Conservation (phyloP, 805 yeast genomes). For the Zygosaccharomyces bailii region DNA sequence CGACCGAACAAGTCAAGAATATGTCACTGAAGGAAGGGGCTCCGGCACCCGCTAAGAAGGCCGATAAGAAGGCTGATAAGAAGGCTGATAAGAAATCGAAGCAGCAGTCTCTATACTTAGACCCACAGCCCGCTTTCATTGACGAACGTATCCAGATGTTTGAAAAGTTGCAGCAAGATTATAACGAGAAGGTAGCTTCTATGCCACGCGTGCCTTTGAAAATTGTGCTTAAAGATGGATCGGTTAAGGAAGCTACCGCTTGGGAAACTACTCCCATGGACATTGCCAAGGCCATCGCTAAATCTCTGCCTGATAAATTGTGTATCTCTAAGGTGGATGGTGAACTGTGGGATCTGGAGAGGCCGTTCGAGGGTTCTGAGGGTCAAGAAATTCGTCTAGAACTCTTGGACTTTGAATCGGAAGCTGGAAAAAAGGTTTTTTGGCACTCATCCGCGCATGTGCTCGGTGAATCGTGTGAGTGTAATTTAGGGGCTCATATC, state of each 20-base stretch:
- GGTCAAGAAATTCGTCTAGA: constrained; percentile 48
- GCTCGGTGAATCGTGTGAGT: constrained; percentile 96
- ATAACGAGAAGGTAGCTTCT: constrained; percentile 67
- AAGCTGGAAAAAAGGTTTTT: constrained; percentile 93
- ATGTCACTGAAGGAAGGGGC: constrained; percentile 37
- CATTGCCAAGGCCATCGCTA: constrained; percentile 79
- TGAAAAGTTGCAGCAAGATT: constrained; percentile 72
- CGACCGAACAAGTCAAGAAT: constrained; percentile 41
- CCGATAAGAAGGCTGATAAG: constrained; percentile 43
- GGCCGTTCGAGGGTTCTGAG: constrained; percentile 75
- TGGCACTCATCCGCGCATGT: constrained; percentile 99
- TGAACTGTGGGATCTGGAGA: constrained; percentile 87
- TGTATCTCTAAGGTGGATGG: constrained; percentile 91
- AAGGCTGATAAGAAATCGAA: constrained; percentile 42
- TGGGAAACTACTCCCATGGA: constrained; percentile 90
- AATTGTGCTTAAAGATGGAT: constrained; percentile 84
- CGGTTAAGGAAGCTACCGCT: constrained; percentile 69
- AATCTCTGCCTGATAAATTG: constrained; percentile 82
- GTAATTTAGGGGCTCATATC: constrained; percentile 91
- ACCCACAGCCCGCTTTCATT: constrained; percentile 82
- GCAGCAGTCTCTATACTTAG: constrained; percentile 48
- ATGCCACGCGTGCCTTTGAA: constrained; percentile 62
- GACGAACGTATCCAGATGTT: constrained; percentile 75
- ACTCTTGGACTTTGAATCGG: constrained; percentile 84
- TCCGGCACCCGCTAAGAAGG: constrained; percentile 24